A percentile compares a stretch with the other conserved stretches of the same genome.
Evolutionary conservation across 2,329 filamentous ascomycete genomes (phyloP).

Genomic region (Coniochaeta ligniaria): DNA sequence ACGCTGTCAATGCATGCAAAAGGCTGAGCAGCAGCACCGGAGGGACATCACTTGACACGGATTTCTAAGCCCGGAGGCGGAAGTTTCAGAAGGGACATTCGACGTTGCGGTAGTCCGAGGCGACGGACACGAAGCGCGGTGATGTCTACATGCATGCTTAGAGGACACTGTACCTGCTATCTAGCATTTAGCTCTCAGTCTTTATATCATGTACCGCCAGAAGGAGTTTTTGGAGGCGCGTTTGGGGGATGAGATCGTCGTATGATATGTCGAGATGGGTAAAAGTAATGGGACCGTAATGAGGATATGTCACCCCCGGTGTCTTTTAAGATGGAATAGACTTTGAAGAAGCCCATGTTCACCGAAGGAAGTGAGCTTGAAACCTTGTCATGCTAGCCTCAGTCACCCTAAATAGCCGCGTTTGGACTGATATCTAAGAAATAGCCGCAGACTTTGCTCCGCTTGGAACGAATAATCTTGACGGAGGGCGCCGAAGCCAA

Average conservation of each 20-base stretch:
- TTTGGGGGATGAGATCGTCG: not conserved
- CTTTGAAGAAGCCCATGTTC: not conserved
- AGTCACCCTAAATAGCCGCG: not conserved
- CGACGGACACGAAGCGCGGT: not conserved
- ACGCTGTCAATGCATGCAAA: not conserved
- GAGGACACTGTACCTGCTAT: not conserved
- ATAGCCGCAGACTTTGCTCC: not conserved
- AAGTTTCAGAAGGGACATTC: no score
- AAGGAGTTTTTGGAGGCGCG: not conserved
- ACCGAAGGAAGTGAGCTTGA: not conserved
- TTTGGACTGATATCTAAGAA: not conserved
- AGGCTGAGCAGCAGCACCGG: constrained; percentile 1
- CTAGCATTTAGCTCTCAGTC: not conserved
- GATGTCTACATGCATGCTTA: not conserved
- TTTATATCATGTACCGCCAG: not conserved
- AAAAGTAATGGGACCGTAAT: not conserved
- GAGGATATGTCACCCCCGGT: not conserved
- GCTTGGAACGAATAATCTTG: not conserved
- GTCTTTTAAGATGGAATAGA: not conserved
- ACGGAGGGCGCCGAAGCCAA: not conserved
- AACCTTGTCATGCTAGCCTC: not conserved
- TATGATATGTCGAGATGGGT: not conserved
- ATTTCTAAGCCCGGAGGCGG: no score
- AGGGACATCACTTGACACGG: not conserved
- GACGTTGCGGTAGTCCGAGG: not conserved